Percentiles rank a stretch among this genome's conserved stretches.
phyloP scores from a whole-genome alignment of 148 eudicot species.

The Vaccinium vitisidaea region DNA sequence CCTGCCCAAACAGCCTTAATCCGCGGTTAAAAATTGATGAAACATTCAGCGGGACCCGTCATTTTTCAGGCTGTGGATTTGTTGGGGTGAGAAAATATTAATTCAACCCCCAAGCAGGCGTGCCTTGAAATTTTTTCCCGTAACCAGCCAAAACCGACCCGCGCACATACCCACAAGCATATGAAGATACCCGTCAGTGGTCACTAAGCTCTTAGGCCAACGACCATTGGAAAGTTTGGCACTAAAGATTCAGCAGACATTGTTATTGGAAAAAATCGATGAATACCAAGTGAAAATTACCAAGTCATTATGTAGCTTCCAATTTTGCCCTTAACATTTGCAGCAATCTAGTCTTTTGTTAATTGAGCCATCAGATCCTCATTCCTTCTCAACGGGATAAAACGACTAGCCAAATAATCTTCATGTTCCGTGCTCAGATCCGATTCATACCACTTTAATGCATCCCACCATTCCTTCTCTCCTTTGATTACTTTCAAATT shows the following conservation, averaged over 20 bases:
- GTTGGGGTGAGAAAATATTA: no score
- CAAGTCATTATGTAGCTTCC: background rate
- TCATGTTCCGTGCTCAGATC: background rate
- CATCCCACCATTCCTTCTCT: conserved; percentile 26
- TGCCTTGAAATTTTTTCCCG: no score
- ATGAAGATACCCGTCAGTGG: no score
- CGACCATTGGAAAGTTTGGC: background rate
- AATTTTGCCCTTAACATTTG: background rate
- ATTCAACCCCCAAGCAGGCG: no score
- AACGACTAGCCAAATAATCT: conserved; percentile 4
- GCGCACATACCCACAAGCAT: no score
- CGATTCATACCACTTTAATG: conserved; percentile 14
- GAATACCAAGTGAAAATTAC: background rate
- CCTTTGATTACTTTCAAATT: conserved; percentile 15
- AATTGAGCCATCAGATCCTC: conserved; percentile 16
- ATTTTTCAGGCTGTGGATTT: no score
- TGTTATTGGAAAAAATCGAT: background rate
- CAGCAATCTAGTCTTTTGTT: background rate
- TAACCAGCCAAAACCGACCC: no score
- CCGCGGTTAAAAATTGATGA: no score
- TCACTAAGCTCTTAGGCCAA: no score
- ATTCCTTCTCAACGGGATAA: conserved; percentile 3
- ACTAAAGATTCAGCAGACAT: background rate
- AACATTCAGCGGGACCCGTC: no score
- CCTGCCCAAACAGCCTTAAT: no score